Evolutionary conservation across 2,329 filamentous ascomycete genomes (phyloP).

Genomic region (Saccharata proteae): DNA sequence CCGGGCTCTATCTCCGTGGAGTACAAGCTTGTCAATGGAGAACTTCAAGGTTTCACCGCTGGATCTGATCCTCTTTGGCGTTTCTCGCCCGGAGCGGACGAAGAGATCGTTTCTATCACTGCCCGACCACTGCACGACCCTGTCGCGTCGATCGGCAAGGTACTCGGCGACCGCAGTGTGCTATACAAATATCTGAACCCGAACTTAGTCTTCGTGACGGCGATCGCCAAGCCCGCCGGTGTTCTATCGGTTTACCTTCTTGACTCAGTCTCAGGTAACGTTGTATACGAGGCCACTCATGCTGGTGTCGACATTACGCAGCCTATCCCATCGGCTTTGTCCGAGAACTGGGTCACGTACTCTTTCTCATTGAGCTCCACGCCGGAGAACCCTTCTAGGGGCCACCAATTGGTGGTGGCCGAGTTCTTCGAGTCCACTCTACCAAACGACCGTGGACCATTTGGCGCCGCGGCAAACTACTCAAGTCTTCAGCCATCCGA

Average conservation of each 20-base stretch:
- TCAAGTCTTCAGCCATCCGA: slow-evolving; percentile 63
- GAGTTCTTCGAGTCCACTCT: slow-evolving; percentile 83
- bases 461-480: slow-evolving; percentile 58
- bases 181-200: slow-evolving; percentile 95
- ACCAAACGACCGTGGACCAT: slow-evolving; percentile 72
- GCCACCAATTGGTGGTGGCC: slow-evolving; percentile 73
- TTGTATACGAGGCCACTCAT: slow-evolving; percentile 62
- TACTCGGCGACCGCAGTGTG: slow-evolving; percentile 83
- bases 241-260: slow-evolving; percentile 65
- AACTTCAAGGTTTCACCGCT: slow-evolving; percentile 20
- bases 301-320: slow-evolving; percentile 61
- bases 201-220: slow-evolving; percentile 67
- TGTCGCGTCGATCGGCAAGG: slow-evolving; percentile 87
- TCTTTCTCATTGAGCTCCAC: slow-evolving; percentile 50
- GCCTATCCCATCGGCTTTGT: slow-evolving; percentile 63
- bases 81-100: slow-evolving; percentile 53
- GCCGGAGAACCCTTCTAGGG: slow-evolving; percentile 50
- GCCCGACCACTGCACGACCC: slow-evolving; percentile 66
- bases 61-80: slow-evolving; percentile 46
- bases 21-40: slow-evolving; percentile 21
- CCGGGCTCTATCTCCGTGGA: slow-evolving; percentile 14
- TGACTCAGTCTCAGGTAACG: slow-evolving; percentile 72
- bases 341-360: slow-evolving; percentile 94
- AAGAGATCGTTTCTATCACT: slow-evolving; percentile 57
- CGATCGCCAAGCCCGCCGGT: slow-evolving; percentile 46